Conservation (phyloP, 768 basidiomycete species). For the Collybia sordida region DNA sequence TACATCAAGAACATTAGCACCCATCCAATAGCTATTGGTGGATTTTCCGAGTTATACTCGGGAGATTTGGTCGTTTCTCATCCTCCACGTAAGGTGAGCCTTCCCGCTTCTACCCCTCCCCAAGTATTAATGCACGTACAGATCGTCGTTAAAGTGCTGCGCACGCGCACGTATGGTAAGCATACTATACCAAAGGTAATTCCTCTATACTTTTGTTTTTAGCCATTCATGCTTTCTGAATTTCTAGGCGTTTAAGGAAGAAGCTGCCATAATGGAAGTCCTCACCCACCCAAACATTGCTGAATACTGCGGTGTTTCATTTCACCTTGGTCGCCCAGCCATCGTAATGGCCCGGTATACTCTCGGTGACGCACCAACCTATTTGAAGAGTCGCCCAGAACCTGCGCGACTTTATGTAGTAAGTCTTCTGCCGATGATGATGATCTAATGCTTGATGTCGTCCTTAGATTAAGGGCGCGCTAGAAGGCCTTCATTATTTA, state of each 20-base stretch:
- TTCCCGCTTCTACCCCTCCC: no score
- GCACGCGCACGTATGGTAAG: not conserved
- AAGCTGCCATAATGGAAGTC: slow-evolving; percentile 48
- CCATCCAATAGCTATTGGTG: no score
- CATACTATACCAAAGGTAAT: slow-evolving; percentile 30
- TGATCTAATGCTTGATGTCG: slow-evolving; percentile 19
- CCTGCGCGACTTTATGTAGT: slow-evolving; percentile 7
- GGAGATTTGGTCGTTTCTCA: no score
- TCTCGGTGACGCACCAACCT: slow-evolving; percentile 44
- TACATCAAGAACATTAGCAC: no score
- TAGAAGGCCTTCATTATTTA: slow-evolving; percentile 41
- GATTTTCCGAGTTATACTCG: no score
- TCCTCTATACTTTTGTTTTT: not conserved
- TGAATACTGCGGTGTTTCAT: slow-evolving; percentile 43
- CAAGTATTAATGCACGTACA: no score
- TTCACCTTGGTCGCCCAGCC: slow-evolving; percentile 30
- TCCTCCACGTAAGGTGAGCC: no score
- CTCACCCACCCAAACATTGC: slow-evolving; percentile 47
- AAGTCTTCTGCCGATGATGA: slow-evolving; percentile 28
- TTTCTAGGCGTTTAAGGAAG: slow-evolving; percentile 41
- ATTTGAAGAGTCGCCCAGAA: slow-evolving; percentile 26
- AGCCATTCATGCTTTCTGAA: not conserved
- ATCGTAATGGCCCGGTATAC: slow-evolving; percentile 49
- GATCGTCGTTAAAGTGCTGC: slow-evolving; percentile 1
- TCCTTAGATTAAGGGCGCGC: slow-evolving; percentile 39